These are phyloP conservation scores for Paracamarosporium sp. DNA, from an alignment of 2,329 filamentous ascomycete genomes.

Conservation along the genomic window DNA sequence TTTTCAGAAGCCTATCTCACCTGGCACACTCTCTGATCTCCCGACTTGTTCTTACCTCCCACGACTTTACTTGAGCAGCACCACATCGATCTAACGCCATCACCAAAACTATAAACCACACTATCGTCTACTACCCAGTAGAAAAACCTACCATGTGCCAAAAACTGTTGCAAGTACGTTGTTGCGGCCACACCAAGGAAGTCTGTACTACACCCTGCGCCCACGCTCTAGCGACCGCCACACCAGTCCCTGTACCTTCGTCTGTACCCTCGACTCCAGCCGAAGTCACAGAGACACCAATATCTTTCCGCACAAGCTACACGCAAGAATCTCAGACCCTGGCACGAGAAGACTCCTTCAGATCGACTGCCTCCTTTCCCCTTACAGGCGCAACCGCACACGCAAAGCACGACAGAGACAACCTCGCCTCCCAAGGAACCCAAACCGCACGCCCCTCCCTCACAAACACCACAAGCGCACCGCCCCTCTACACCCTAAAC, in stretches of 20 bases:
- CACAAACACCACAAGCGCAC: too few relatives aligned
- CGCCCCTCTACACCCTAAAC: too few relatives aligned
- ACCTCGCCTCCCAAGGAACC: not conserved
- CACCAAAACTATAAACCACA: not conserved
- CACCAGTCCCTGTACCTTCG: conserved; percentile 13
- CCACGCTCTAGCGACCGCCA: conserved; percentile 20
- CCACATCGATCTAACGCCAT: not conserved
- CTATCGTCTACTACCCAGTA: not conserved
- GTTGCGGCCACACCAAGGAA: conserved; percentile 30
- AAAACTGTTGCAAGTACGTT: conserved; percentile 4
- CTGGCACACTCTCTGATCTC: too few relatives aligned
- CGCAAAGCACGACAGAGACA: not conserved
- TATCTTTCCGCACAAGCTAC: not conserved
- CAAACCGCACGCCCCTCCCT: not conserved
- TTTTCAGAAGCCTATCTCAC: too few relatives aligned
- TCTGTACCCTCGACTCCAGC: conserved; percentile 12
- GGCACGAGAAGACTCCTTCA: not conserved
- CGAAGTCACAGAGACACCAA: not conserved
- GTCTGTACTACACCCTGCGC: conserved; percentile 37
- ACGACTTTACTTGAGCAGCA: not conserved
- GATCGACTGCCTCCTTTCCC: not conserved
- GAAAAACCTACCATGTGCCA: not conserved
- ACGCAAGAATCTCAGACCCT: not conserved
- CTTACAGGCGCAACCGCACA: not conserved
- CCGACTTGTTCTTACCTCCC: not conserved